phyloP scores from a whole-genome alignment of 805 yeast genomes.

The Peterozyma toletana region DNA sequence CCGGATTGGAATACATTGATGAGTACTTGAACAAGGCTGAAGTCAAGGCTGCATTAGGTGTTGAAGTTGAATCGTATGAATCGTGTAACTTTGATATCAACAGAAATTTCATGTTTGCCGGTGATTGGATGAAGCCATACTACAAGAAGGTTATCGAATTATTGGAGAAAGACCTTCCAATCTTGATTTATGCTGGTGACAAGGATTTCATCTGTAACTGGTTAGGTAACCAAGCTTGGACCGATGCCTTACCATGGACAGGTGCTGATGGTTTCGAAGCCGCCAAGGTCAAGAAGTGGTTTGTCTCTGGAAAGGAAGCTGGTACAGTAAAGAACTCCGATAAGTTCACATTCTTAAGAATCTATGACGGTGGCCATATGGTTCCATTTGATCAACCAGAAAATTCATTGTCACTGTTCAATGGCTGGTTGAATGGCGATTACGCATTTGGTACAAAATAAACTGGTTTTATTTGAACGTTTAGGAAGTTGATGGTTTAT shows the following conservation, averaged over 20 bases:
- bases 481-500: too few relatives aligned
- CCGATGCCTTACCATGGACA: slow-evolving; percentile 61
- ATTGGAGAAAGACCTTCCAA: slow-evolving; percentile 66
- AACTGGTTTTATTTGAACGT: too few relatives aligned
- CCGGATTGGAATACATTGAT: slow-evolving; percentile 39
- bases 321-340: slow-evolving; percentile 74
- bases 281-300: slow-evolving; percentile 18
- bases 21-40: slow-evolving; percentile 43
- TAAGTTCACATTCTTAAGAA: slow-evolving; percentile 69
- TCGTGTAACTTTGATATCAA: slow-evolving; percentile 46
- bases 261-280: slow-evolving; percentile 39
- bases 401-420: slow-evolving; percentile 60
- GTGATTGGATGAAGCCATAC: slow-evolving; percentile 66
- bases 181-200: slow-evolving; percentile 89
- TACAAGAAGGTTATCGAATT: slow-evolving; percentile 48
- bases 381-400: slow-evolving; percentile 86
- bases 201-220: slow-evolving; percentile 91
- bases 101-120: slow-evolving; percentile 44
- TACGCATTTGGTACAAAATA: slow-evolving; percentile 19
- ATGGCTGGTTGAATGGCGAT: slow-evolving; percentile 67
- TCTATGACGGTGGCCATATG: slow-evolving; percentile 87
- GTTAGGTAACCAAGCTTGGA: slow-evolving; percentile 86
- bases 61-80: slow-evolving; percentile 39
- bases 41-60: slow-evolving; percentile 54
- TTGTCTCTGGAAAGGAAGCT: slow-evolving; percentile 29